Percentiles rank a stretch among this genome's conserved stretches.
phyloP scores from a whole-genome alignment of 176 grass and related monocot genomes.

The Paspalum vaginatum region DNA sequence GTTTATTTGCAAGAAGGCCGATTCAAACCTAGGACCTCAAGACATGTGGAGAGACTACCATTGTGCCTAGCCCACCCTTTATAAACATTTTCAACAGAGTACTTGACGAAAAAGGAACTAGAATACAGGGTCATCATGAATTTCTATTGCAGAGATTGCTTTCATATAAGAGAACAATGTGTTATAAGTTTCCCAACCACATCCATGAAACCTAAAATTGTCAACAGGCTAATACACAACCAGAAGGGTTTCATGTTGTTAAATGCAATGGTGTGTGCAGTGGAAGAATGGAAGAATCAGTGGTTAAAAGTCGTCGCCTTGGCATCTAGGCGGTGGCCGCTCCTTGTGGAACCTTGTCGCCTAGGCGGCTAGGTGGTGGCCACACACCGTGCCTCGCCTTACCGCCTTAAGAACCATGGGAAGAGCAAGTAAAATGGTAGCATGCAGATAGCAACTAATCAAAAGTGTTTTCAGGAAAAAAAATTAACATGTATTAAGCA shows the following conservation, averaged over 20 bases:
- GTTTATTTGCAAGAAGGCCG: not conserved
- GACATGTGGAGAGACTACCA: not conserved
- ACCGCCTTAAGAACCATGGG: not conserved
- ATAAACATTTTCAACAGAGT: not conserved
- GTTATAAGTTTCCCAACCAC: not conserved
- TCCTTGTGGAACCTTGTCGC: too few species aligned
- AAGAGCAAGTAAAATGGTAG: not conserved
- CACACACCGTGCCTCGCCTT: too few species aligned
- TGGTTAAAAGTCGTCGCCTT: too few species aligned
- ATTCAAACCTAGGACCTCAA: not conserved
- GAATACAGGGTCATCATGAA: not conserved
- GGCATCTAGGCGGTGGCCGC: too few species aligned
- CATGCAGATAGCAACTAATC: not conserved
- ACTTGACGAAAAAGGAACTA: not conserved
- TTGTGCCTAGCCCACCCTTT: not conserved
- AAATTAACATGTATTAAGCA: not conserved
- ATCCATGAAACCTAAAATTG: not conserved
- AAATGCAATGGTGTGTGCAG: not conserved
- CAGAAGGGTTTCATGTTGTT: not conserved
- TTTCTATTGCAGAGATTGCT: not conserved
- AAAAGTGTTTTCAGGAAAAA: not conserved
- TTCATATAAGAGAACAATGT: not conserved
- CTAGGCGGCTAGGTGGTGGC: too few species aligned
- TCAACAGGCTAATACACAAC: not conserved
- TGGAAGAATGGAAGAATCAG: not conserved